Evolutionary conservation across 768 basidiomycete genomes (phyloP).

Genomic region (Trametes cubensis): DNA sequence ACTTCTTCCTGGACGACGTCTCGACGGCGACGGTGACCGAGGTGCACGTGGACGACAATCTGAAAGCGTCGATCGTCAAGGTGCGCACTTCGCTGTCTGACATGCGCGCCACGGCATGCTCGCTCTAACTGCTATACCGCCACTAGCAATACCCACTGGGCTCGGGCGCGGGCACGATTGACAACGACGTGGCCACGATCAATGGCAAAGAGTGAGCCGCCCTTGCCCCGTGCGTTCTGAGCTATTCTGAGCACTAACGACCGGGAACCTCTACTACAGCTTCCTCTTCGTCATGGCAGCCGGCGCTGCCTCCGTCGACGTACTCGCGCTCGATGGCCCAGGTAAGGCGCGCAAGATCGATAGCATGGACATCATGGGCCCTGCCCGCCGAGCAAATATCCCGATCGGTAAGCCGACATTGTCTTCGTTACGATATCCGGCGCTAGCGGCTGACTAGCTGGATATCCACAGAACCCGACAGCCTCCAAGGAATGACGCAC

Average conservation of each 20-base stretch:
- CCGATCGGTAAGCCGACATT: constrained; percentile 34
- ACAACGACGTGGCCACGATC: constrained; percentile 35
- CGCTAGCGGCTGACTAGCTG: not conserved
- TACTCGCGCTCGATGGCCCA: constrained; percentile 42
- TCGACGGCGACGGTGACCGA: constrained; percentile 42
- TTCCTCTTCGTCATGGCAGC: constrained; percentile 45
- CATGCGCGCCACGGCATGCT: not conserved
- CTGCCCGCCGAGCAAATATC: constrained; percentile 36
- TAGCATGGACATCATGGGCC: constrained; percentile 36
- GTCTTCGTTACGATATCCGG: not conserved
- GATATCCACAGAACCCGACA: not conserved
- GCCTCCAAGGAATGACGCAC: constrained; percentile 1
- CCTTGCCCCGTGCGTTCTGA: no score
- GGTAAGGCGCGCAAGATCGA: constrained; percentile 38
- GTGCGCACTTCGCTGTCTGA: constrained; percentile 25
- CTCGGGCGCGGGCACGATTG: constrained; percentile 30
- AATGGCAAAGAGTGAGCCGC: constrained; percentile 34
- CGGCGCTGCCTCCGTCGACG: constrained; percentile 41
- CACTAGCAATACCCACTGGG: constrained; percentile 33
- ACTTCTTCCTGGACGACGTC: constrained; percentile 37
- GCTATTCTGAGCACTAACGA: no score
- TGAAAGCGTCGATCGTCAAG: constrained; percentile 49
- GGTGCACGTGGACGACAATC: constrained; percentile 48
- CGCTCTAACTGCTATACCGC: not conserved
- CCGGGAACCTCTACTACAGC: constrained; percentile 25